Base-by-base conservation (phyloP, 73 alveolate species). In the Tetrahymena malaccensis region DNA sequence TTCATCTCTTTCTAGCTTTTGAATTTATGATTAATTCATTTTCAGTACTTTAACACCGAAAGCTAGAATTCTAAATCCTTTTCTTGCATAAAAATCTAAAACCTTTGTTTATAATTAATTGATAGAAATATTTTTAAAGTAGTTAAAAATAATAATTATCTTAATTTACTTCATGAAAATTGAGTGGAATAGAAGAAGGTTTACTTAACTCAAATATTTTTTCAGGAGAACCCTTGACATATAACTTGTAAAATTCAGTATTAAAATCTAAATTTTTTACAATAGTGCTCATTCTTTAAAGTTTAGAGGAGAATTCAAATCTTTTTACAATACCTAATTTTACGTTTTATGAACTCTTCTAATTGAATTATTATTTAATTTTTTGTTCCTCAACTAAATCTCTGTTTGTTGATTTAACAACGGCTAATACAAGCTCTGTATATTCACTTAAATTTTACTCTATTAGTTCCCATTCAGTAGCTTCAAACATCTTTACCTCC, bases 201-300 rank as follows among this genome's bases (percentile, higher is more conserved):
- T 94, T 94, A 93, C 99, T 98, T 34, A 98, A 96, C 85, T 98
- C 99, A 93, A 96, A 94, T 56, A 99, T 95, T 96, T 96, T 98
- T 94, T 99, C 99, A 4, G 99, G 99, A 13, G 99, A 96, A 6
- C 99, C 99, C 94, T 99, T 99, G 44, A 97, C 97, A 96, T 96
- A 98, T 13, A 97, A 94, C 85, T 96, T 96, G 85, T 95, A 96
- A 35, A 50, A 25, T 17, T 85, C 85, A 37, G 55, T 70, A 10
- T 27, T 35, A 44, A 50, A 70, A 35, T 15, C 22, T 15, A 50
- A 50, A 19, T 1, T 50, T 50, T 50, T 50, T 1, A 97, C 98
- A 27, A 99, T 97, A 16, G 98, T 99, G 43, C 99, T 97, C 99
- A 98, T 98, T 94, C 99, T 96, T 94, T 99, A 97, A 43, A 99